Evolutionary conservation across 768 basidiomycete genomes (phyloP), one percentile per base, ranked within the genome.

Genomic region (Lactifluus rugatus): DNA sequence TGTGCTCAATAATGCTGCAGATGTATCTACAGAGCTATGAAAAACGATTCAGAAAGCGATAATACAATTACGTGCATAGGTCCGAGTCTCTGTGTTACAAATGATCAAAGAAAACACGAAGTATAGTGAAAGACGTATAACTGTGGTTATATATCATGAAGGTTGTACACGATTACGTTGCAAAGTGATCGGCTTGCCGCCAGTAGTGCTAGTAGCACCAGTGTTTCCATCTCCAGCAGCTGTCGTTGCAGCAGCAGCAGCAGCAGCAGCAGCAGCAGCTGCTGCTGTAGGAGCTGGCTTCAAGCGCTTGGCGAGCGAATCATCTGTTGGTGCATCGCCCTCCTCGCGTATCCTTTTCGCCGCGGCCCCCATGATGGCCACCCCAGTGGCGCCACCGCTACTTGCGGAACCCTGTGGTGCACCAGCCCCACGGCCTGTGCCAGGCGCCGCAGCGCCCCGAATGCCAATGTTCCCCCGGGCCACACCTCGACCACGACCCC

Each of bases 101-200:
- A 48, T 56, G 54, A 28, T 55, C 53, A 54, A 19, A 26, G 19
- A 47, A 46, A 36, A 49, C 9, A 48, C 5, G 14, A 42, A 34
- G 23, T 2, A 55, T 34, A 13, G 28, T 13, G 21, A 16, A 9
- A 21, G 31, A 41, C n/a, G 36, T 16, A 51, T 23, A 28, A 25
- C 32, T n/a, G 42, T 26, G 34, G 45, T 36, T 16, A 26, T 13
- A 56, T 41, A 51, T 54, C 25, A 56, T 67, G 68, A 53, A 60
- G 78, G 52, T 67, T 75, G 54, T 19, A 57, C 62, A 54, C 51
- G 60, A 49, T 57, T 58, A 9, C 54, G 58, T 32, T 58, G 66
- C 34, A 61, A 39, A 3, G 57, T 54, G 23, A 64, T 36, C 1
- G 62, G 62, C 50, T 64, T 64, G 31, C 60, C 54, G 14, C 60